Base-by-base conservation (phyloP, 2,329 filamentous ascomycete species). In the Epichloe festucae region DNA sequence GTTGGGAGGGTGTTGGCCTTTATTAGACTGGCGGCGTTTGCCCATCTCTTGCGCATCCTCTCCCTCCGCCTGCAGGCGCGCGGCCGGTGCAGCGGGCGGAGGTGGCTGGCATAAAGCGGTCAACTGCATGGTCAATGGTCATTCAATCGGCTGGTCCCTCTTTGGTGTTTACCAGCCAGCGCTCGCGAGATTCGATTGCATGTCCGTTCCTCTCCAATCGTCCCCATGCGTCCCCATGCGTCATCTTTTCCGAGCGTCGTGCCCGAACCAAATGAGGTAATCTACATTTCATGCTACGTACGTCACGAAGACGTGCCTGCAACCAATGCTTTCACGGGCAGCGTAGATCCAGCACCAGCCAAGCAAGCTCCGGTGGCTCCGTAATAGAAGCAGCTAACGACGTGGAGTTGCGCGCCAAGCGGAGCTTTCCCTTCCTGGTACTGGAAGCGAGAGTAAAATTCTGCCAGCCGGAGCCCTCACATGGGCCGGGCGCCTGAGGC, bases 41-140 rank as follows among this genome's bases (percentile, higher is more conserved):
- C 12, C 31, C 12, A 38, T 48, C 19, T 48, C n/a, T 48, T 46
- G 43, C 10, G 12, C 41, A 11, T 19, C 43, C 43, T 27, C 7
- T 21, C 14, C n/a, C 21, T 17, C 8, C 6, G 17, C 14, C 21
- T 40, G 35, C 35, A 36, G 43, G 15, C 36, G 41, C 42, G 23
- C 43, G 41, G 31, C 35, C 17, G 35, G 21, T 15, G 43, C 42
- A 14, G 23, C 19, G 49, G 14, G 38, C 39, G 45, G 31, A 39
- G 46, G 46, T 43, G 46, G 34, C 50, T 48, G 40, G 48, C 40
- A 19, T 31, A 12, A 43, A 44, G 48, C 48, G 44, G 45, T 52
- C 39, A 48, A 48, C 15, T 41, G 36, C 14, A 23, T 10, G 14
- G 14, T 21, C 21, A 21, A 23, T 10, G 14, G 14, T 21, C 21